Conservation (phyloP, 192 early-diverging fungal species). For the Backusella liffmaniae region DNA sequence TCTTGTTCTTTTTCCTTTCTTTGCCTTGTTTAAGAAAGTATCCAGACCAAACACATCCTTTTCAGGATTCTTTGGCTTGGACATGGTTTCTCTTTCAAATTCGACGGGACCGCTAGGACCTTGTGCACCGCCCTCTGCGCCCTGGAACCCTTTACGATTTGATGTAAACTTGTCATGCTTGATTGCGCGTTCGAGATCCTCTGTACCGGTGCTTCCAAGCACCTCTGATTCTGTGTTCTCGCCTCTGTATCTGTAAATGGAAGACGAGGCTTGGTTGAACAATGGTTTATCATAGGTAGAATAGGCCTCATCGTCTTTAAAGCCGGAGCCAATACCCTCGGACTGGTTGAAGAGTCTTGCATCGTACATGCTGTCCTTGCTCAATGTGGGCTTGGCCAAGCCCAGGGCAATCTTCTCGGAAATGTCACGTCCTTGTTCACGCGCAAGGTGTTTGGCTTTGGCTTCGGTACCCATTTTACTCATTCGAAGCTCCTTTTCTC, state of each 20-base stretch:
- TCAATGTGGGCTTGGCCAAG: constrained; percentile 85
- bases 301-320: constrained; percentile 91
- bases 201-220: constrained; percentile 62
- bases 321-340: constrained; percentile 81
- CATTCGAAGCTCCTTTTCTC: constrained; percentile 84
- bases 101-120: constrained; percentile 85
- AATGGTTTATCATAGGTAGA: constrained; percentile 96
- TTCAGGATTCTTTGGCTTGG: constrained; percentile 33
- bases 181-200: constrained; percentile 68
- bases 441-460: constrained; percentile 73
- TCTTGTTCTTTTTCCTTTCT: constrained; percentile 52
- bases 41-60: constrained; percentile 91
- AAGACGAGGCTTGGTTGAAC: constrained; percentile 66
- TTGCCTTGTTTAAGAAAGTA: constrained; percentile 76
- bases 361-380: constrained; percentile 93
- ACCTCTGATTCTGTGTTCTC: constrained; percentile 55
- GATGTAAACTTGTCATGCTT: constrained; percentile 65
- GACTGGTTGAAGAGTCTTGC: constrained; percentile 93
- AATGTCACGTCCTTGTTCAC: constrained; percentile 85
- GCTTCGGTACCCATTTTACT: constrained; percentile 87
- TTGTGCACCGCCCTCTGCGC: constrained; percentile 51
- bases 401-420: constrained; percentile 99
- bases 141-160: constrained; percentile 64
- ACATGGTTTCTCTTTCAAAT: constrained; percentile 81
- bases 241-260: constrained; percentile 81